Conservation (phyloP, 2,329 filamentous ascomycete genomes). For the Colletotrichum camelliae region DNA sequence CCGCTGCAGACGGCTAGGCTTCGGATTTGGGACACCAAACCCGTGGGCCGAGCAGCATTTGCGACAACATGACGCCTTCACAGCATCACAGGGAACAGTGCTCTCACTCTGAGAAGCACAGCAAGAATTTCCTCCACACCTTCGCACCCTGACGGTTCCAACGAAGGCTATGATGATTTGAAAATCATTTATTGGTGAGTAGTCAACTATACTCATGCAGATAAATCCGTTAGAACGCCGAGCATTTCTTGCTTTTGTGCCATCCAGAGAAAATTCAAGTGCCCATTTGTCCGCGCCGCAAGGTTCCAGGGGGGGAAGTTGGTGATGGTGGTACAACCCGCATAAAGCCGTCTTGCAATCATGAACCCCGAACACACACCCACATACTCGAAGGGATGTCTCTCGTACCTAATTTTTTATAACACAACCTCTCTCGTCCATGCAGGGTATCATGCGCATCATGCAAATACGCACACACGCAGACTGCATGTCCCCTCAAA, state of each 20-base stretch:
- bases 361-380: background rate
- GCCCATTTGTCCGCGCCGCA: conserved; percentile 22
- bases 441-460: background rate
- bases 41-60: background rate
- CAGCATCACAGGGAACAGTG: background rate
- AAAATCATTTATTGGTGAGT: conserved; percentile 18
- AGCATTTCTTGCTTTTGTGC: background rate
- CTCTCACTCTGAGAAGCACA: background rate
- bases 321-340: conserved; percentile 19
- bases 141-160: conserved; percentile 21
- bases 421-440: background rate
- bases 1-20: no score
- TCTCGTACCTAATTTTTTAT: background rate
- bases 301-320: conserved; percentile 6
- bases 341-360: conserved; percentile 13
- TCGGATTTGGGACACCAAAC: no score
- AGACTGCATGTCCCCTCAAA: background rate
- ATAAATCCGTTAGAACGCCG: conserved; percentile 9
- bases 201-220: background rate
- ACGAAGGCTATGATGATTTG: conserved; percentile 17
- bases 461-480: background rate
- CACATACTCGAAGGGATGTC: background rate
- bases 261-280: conserved; percentile 1
- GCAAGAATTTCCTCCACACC: conserved; percentile 18
- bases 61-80: background rate